Evolutionary conservation across 1,139 yeast species (phyloP).

Genomic region (Sugiyamaella paludigena): DNA sequence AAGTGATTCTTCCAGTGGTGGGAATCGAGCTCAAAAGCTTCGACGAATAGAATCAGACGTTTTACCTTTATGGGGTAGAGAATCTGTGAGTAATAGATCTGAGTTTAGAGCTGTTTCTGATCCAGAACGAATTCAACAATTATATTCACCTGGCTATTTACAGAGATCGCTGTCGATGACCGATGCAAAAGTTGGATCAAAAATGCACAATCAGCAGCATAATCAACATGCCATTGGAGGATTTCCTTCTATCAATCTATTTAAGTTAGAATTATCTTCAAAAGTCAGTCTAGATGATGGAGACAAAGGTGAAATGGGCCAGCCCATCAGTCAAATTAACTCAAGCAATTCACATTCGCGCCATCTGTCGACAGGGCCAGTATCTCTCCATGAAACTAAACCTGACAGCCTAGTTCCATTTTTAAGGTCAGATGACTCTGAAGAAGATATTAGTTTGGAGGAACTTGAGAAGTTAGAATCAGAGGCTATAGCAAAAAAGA

Average conservation of each 20-base stretch:
- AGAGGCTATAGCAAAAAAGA: background rate
- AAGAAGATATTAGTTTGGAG: slow-evolving; percentile 3
- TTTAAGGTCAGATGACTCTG: background rate
- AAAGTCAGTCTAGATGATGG: too few relatives aligned
- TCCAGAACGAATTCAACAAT: slow-evolving; percentile 15
- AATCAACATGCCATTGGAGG: background rate
- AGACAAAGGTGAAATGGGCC: too few relatives aligned
- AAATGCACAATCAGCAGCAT: background rate
- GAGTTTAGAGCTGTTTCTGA: background rate
- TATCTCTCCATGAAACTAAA: too few relatives aligned
- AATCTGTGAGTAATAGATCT: background rate
- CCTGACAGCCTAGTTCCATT: too few relatives aligned
- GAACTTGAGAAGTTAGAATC: slow-evolving; percentile 8
- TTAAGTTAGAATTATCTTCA: too few relatives aligned
- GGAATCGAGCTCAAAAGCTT: slow-evolving; percentile 1
- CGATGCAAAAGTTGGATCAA: background rate
- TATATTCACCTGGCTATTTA: slow-evolving; percentile 26
- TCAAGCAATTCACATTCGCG: too few relatives aligned
- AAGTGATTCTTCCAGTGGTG: background rate
- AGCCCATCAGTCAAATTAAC: too few relatives aligned
- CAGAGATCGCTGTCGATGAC: slow-evolving; percentile 16
- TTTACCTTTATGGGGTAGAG: slow-evolving; percentile 1
- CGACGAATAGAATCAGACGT: slow-evolving; percentile 15
- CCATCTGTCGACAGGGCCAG: too few relatives aligned
- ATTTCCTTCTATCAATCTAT: too few relatives aligned